Evolutionary conservation across 192 early-diverging fungal genomes (phyloP), one percentile per base, ranked within the genome.

Genomic region (Funneliformis mosseae): DNA sequence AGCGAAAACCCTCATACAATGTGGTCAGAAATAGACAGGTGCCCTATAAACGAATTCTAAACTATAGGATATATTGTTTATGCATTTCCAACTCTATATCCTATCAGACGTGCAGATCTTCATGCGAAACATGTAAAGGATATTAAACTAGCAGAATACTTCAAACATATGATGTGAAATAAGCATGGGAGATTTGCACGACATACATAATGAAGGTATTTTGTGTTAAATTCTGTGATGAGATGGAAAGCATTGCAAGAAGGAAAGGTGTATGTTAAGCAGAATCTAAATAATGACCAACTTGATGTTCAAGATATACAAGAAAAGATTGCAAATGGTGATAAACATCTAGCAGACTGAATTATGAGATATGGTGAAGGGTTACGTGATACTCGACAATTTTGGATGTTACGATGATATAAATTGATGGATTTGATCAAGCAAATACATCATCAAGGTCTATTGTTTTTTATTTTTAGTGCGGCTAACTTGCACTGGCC

Each of bases 41-140:
- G 68, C 16, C 68, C 68, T 8, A 39, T 70, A 33, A 70, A 70
- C 42, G 28, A 70, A 43, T 70, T 70, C 68, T 2, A 70, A 70
- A 70, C 68, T 21, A 21, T 21, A 70, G 68, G 68, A 18, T 70
- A 70, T 21, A 70, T 70, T 38, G 68, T 28, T 28, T 4, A 11
- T 38, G 68, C 68, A n/a, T 70, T 70, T 43, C 28, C 68, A 70
- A 70, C 68, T 18, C 28, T 70, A 33, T 70, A 70, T 38, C 68
- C 28, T 28, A 70, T 33, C 18, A 33, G 68, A 8, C 0, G 18
- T 42, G 28, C 68, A 39, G 68, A 70, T 39, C 68, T 70, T 70
- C 7, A 21, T 70, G 68, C 28, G 16, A 21, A 70, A 70, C 68
- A 7, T 8, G 28, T 70, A 28, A 70, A 43, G 18, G 28, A 70